phyloP scores from a whole-genome alignment of 768 basidiomycete genomes.

The Russula abietina region DNA sequence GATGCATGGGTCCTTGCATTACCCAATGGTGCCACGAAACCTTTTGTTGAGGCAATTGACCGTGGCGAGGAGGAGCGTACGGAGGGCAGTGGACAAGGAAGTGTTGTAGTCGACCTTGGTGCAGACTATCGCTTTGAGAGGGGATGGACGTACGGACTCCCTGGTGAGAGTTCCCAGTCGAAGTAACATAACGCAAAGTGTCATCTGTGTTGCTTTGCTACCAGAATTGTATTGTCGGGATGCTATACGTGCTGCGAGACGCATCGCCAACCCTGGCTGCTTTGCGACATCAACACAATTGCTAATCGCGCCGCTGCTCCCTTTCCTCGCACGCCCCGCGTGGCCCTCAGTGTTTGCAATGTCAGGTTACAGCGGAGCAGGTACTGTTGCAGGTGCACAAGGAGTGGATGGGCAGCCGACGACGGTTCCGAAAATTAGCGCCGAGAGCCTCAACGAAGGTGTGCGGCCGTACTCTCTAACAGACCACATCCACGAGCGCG shows the following conservation, averaged over 20 bases:
- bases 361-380: conserved; percentile 94
- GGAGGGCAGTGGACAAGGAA: conserved; percentile 37
- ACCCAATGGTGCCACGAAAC: conserved; percentile 95
- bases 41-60: conserved; percentile 93
- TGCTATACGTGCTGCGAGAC: conserved; percentile 59
- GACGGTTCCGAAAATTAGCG: conserved; percentile 75
- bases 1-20: conserved; percentile 99
- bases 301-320: conserved; percentile 82
- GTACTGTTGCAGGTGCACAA: conserved; percentile 65
- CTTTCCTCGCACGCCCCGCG: conserved; percentile 51
- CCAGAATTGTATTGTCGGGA: conserved; percentile 84
- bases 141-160: conserved; percentile 96
- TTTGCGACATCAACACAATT: conserved; percentile 93
- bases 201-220: conserved; percentile 31
- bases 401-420: conserved; percentile 63
- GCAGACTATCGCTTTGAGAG: conserved; percentile 95
- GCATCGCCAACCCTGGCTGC: conserved; percentile 97
- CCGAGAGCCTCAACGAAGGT: conserved; percentile 67
- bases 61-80: conserved; percentile 56
- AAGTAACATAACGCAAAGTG: conserved; percentile 33
- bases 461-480: conserved; percentile 86
- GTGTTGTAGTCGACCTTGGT: conserved; percentile 86
- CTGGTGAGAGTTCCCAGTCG: conserved; percentile 71
- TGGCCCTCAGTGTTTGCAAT: conserved; percentile 86
- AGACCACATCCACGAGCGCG: conserved; percentile 98